A percentile compares a stretch with the other conserved stretches of the same genome.
Conservation (phyloP, 192 early-diverging fungal species). For the Rhizophlyctis rosea region DNA sequence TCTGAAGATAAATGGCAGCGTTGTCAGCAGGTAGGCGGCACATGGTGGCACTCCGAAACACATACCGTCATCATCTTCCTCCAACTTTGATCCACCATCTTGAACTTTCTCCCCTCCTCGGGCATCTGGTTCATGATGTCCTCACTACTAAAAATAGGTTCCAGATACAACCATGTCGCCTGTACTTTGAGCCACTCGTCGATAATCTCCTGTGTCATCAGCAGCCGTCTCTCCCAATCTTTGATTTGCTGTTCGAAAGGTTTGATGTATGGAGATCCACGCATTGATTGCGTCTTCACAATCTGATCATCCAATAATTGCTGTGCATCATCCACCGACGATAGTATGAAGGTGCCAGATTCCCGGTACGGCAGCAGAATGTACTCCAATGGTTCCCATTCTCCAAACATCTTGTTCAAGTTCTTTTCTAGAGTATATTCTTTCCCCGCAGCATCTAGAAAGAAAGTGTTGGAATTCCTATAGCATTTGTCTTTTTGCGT, state of each 20-base stretch:
- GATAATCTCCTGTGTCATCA: slow-evolving; percentile 57
- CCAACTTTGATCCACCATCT: slow-evolving; percentile 57
- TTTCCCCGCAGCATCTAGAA: slow-evolving; percentile 54
- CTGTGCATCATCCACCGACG: slow-evolving; percentile 58
- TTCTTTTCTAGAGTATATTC: slow-evolving; percentile 66
- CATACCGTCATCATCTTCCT: slow-evolving; percentile 54
- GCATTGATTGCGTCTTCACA: slow-evolving; percentile 68
- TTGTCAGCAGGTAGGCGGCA: too few species aligned
- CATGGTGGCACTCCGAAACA: neutral
- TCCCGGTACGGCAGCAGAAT: slow-evolving; percentile 56
- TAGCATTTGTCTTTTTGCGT: too few species aligned
- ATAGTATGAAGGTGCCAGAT: slow-evolving; percentile 56
- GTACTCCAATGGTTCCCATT: slow-evolving; percentile 59
- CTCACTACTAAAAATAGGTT: slow-evolving; percentile 62
- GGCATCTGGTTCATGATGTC: slow-evolving; percentile 73
- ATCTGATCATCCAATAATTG: slow-evolving; percentile 65
- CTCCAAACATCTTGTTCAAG: slow-evolving; percentile 58
- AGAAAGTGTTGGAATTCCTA: slow-evolving; percentile 6
- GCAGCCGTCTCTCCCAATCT: slow-evolving; percentile 58
- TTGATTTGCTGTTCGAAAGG: slow-evolving; percentile 61
- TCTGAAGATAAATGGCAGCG: slow-evolving; percentile 34
- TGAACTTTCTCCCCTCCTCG: slow-evolving; percentile 61
- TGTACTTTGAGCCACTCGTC: slow-evolving; percentile 69
- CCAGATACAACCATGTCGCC: slow-evolving; percentile 64
- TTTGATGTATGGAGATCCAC: slow-evolving; percentile 64